Evolutionary conservation across 148 eudicot species (phyloP), one percentile per base, ranked within the genome.

Genomic region (Camellia lanceoleosa): DNA sequence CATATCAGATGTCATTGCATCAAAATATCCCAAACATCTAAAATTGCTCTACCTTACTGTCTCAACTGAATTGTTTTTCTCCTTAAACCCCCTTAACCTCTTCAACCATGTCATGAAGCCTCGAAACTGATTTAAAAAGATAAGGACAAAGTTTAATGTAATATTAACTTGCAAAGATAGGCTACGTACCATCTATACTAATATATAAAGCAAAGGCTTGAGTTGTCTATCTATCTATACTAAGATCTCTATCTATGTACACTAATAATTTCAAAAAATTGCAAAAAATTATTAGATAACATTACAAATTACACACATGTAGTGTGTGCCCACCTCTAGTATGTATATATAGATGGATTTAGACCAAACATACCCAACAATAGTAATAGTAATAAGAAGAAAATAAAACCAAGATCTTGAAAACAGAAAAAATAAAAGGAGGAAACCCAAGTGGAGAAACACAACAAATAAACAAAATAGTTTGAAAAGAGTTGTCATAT

Each of bases 1-100:
- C 85, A 89, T 87, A 80, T 89, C 91, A 82, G 89, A 80, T 77
- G 85, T 79, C 89, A 88, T 92, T 79, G 82, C 84, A 73, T 78
- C 62, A 79, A 62, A 79, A 19, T n/a, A 23, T 60, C 52, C 9
- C 66, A 55, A 43, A 61, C 15, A 62, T 74, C 62, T 41, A 54
- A 56, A 73, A 54, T 47, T 79, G 38, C 15, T 69, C 52, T 73
- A 65, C 30, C 44, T 59, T 15, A 15, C 3, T 55, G 7, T 10
- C 2, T n/a, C 71, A 68, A 78, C 64, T 71, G 70, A 44, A 47
- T 74, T 44, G 18, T 7, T 54, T 77, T 38, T 52, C 18, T 5
- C 12, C 51, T 11, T 76, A 7, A 68, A 46, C 16, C 41, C 42
- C 80, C 73, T 16, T 2, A 19, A n/a, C 30, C 18, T 41, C 52